Evolutionary conservation across 257 asterid species (phyloP).

Genomic region (Solanum bulbocastanum): DNA sequence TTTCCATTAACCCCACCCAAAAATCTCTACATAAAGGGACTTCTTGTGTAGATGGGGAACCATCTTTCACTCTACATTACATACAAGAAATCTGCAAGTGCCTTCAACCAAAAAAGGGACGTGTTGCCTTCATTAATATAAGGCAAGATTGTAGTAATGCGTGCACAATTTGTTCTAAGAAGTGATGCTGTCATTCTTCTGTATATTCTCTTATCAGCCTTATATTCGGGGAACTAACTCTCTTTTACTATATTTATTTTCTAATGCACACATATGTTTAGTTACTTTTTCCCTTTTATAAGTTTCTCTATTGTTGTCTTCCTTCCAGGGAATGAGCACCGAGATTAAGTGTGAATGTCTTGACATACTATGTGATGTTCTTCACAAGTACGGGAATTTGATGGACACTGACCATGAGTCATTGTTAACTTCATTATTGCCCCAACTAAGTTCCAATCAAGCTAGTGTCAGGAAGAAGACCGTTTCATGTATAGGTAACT

Average conservation of each 20-base stretch:
- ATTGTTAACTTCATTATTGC: constrained; percentile 65
- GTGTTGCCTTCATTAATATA: not conserved
- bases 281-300: not conserved
- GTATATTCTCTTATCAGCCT: not conserved
- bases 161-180: not conserved
- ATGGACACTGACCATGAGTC: constrained; percentile 78
- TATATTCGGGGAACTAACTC: not conserved
- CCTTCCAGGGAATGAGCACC: constrained; percentile 59
- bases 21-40: not conserved
- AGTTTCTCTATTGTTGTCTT: not conserved
- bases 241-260: not conserved
- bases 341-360: constrained; percentile 98
- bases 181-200: not conserved
- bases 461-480: constrained; percentile 96
- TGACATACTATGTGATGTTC: constrained; percentile 90
- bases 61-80: not conserved
- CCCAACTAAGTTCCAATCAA: constrained; percentile 80
- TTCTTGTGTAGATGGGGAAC: not conserved
- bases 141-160: not conserved
- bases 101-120: not conserved
- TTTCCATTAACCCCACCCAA: not conserved
- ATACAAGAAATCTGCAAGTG: not conserved
- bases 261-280: not conserved
- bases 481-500: constrained; percentile 89
- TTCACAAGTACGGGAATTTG: constrained; percentile 90